phyloP scores from a whole-genome alignment of 331 rosid genomes.

The Quercus tomentella region DNA sequence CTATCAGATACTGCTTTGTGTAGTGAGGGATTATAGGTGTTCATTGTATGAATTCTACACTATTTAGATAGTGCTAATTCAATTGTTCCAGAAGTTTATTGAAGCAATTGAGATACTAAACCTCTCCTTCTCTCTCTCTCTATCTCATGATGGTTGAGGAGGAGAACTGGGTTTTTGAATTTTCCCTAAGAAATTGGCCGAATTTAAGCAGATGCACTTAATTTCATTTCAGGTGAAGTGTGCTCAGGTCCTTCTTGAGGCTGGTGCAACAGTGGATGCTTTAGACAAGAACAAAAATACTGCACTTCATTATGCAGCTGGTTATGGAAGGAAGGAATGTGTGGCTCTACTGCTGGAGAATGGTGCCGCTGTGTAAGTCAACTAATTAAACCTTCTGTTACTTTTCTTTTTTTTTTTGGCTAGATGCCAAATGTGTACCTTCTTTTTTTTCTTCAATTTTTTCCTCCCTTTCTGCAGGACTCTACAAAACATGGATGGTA shows the following conservation, averaged over 20 bases:
- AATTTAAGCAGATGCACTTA: background rate
- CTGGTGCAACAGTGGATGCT: slow-evolving; percentile 96
- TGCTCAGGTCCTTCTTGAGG: slow-evolving; percentile 85
- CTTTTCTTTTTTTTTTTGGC: background rate
- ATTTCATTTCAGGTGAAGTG: slow-evolving; percentile 71
- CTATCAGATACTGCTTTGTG: background rate
- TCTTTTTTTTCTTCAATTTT: background rate
- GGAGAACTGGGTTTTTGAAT: background rate
- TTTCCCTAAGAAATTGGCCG: background rate
- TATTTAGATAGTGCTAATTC: background rate
- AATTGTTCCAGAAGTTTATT: background rate
- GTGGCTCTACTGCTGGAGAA: slow-evolving; percentile 89
- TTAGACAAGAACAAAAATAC: slow-evolving; percentile 96
- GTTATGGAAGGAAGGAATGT: slow-evolving; percentile 95
- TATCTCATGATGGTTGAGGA: background rate
- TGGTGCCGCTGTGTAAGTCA: slow-evolving; percentile 94
- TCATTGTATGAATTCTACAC: background rate
- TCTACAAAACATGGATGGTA: slow-evolving; percentile 96
- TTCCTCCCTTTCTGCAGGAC: slow-evolving; percentile 53
- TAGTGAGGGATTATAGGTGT: background rate
- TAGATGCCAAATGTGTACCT: background rate
- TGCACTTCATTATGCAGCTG: slow-evolving; percentile 97
- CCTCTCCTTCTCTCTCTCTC: background rate
- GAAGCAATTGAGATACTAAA: background rate
- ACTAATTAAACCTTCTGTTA: background rate